Conservation (phyloP, 257 asterid genomes). For the Pogostemon cablin region DNA sequence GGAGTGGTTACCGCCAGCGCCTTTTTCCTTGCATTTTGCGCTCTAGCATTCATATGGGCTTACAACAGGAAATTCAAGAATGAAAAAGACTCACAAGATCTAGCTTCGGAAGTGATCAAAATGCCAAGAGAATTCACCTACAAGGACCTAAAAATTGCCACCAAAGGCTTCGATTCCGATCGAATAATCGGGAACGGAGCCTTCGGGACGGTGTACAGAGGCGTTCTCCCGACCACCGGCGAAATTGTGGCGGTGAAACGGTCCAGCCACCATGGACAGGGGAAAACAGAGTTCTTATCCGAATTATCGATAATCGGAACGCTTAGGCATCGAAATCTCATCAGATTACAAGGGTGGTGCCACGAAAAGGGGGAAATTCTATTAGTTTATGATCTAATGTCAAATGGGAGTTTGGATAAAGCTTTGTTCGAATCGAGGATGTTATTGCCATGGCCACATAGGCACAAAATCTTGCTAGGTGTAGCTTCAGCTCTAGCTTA, state of each 20-base stretch:
- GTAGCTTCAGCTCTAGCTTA: constrained; percentile 86
- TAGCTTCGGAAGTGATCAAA: constrained; percentile 67
- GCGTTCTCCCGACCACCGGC: constrained; percentile 55
- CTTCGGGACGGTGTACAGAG: constrained; percentile 81
- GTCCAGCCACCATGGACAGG: constrained; percentile 83
- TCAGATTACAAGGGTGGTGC: constrained; percentile 87
- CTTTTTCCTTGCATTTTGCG: constrained; percentile 61
- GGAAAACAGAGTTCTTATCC: constrained; percentile 73
- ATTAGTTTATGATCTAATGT: constrained; percentile 76
- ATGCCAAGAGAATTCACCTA: constrained; percentile 85
- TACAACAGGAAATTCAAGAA: constrained; percentile 57
- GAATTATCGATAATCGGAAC: constrained; percentile 82
- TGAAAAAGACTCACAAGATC: constrained; percentile 36
- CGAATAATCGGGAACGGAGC: constrained; percentile 77
- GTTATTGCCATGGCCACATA: constrained; percentile 62
- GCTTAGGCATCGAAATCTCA: constrained; percentile 79
- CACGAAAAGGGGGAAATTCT: constrained; percentile 81
- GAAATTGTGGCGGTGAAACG: constrained; percentile 77
- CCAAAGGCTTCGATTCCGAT: constrained; percentile 57
- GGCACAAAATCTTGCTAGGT: constrained; percentile 67
- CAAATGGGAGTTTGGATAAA: constrained; percentile 84
- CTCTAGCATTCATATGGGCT: constrained; percentile 54
- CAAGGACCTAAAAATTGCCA: constrained; percentile 68
- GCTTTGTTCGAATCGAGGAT: constrained; percentile 72
- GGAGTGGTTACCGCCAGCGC: constrained; percentile 89